Evolutionary conservation across 78 protist genomes (phyloP).

Genomic region (Dictyostelium intermedium): DNA sequence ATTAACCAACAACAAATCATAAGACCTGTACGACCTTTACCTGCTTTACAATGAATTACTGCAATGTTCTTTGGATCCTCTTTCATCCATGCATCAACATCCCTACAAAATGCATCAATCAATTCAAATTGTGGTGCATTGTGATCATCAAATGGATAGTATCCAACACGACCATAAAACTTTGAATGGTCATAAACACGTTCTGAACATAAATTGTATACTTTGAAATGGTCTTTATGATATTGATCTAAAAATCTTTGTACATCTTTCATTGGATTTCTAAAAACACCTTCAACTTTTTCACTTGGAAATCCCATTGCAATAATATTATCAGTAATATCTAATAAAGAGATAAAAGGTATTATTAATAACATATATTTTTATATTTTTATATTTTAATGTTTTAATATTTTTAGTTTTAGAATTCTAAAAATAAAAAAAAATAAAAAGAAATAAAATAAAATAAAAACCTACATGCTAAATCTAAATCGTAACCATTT

Average conservation of each 20-base stretch:
- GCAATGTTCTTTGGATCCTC: slow-evolving; percentile 75
- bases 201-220: slow-evolving; percentile 92
- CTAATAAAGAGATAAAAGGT: too few relatives aligned
- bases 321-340: slow-evolving; percentile 80
- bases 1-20: slow-evolving; percentile 83
- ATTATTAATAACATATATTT: too few relatives aligned
- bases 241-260: slow-evolving; percentile 72
- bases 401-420: background rate
- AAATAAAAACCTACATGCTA: slow-evolving; percentile 48
- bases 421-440: too few relatives aligned
- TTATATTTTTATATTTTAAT: slow-evolving; percentile 15
- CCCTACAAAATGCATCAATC: slow-evolving; percentile 69
- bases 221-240: slow-evolving; percentile 82
- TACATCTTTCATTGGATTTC: slow-evolving; percentile 83
- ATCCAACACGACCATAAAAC: slow-evolving; percentile 83
- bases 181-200: slow-evolving; percentile 83
- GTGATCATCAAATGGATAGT: slow-evolving; percentile 90
- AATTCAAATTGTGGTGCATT: slow-evolving; percentile 87
- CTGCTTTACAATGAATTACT: slow-evolving; percentile 87
- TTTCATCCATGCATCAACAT: slow-evolving; percentile 79
- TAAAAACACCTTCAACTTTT: slow-evolving; percentile 78
- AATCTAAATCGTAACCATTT: slow-evolving; percentile 83
- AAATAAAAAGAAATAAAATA: background rate
- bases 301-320: slow-evolving; percentile 89
- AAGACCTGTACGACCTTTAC: slow-evolving; percentile 81